Evolutionary conservation across 2,329 filamentous ascomycete genomes (phyloP).

Genomic region (Biscogniauxia marginata): DNA sequence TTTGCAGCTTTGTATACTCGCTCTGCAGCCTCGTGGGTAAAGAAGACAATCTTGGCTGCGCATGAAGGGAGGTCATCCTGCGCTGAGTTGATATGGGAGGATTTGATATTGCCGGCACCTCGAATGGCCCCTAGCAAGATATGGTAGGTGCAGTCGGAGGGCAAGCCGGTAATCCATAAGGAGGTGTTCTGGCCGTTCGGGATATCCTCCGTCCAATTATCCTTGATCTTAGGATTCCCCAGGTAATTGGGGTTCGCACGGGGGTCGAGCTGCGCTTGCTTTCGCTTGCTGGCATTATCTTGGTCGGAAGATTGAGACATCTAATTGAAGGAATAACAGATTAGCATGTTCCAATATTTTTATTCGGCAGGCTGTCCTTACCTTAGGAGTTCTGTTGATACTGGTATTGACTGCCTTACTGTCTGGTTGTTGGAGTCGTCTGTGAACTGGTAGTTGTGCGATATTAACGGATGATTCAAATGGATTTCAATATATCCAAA

Average conservation of each 20-base stretch:
- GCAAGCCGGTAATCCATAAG: constrained; percentile 8
- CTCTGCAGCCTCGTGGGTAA: neutral
- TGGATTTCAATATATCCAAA: too few relatives aligned
- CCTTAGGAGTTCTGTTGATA: too few relatives aligned
- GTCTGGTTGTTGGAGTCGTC: too few relatives aligned
- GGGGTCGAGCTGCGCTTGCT: neutral
- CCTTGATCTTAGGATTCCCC: neutral
- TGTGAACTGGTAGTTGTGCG: too few relatives aligned
- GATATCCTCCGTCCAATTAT: constrained; percentile 10
- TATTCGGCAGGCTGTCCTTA: too few relatives aligned
- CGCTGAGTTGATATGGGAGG: neutral
- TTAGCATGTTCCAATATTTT: too few relatives aligned
- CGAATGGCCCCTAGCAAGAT: neutral
- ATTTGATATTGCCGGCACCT: neutral
- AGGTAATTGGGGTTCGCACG: neutral
- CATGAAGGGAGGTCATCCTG: neutral
- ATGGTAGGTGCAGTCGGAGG: neutral
- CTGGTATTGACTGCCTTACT: too few relatives aligned
- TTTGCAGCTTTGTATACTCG: too few relatives aligned
- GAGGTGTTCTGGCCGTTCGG: constrained; percentile 7
- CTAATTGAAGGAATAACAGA: too few relatives aligned
- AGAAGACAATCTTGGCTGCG: constrained; percentile 14
- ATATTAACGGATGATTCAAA: too few relatives aligned
- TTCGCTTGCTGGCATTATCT: neutral
- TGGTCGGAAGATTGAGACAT: neutral